phyloP scores from a whole-genome alignment of 768 basidiomycete genomes.

The Mycena latifolia region DNA sequence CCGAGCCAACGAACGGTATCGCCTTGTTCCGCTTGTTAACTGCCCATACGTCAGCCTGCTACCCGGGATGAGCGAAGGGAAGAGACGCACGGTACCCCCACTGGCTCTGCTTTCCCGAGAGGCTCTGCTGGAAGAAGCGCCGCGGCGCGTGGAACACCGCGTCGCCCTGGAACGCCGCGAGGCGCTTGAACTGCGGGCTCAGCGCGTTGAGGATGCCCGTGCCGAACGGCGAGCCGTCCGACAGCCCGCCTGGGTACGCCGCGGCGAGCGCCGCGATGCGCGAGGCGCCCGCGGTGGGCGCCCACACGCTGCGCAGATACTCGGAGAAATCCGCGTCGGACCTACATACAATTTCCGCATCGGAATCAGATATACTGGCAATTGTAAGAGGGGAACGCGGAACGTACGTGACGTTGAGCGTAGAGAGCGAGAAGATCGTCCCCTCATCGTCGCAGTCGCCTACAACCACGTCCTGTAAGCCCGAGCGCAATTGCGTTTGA shows the following conservation, averaged over 20 bases:
- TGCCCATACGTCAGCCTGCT: no score
- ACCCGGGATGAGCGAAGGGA: no score
- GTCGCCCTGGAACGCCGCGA: conserved; percentile 53
- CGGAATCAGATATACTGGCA: neutral
- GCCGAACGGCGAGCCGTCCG: conserved; percentile 1
- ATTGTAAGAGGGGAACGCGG: neutral
- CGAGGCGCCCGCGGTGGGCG: conserved; percentile 35
- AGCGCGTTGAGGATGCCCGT: no score
- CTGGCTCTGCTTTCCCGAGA: neutral
- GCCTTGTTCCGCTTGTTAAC: no score
- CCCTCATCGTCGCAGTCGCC: conserved; percentile 73
- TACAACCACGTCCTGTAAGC: conserved; percentile 23
- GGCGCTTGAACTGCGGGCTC: conserved; percentile 57
- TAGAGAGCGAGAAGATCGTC: conserved; percentile 61
- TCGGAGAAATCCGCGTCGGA: conserved; percentile 18
- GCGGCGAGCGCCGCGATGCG: conserved; percentile 37
- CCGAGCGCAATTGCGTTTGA: conserved; percentile 43
- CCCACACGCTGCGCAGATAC: conserved; percentile 37
- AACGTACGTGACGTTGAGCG: conserved; percentile 61
- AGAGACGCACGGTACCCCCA: conserved; percentile 8
- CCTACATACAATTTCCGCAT: conserved; percentile 16
- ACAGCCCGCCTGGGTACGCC: conserved; percentile 46
- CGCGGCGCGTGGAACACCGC: conserved; percentile 12
- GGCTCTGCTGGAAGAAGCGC: conserved; percentile 12
- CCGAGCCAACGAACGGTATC: no score